Evolutionary conservation across 805 yeast species (phyloP).

Genomic region (Myxozyma lipomycoides): DNA sequence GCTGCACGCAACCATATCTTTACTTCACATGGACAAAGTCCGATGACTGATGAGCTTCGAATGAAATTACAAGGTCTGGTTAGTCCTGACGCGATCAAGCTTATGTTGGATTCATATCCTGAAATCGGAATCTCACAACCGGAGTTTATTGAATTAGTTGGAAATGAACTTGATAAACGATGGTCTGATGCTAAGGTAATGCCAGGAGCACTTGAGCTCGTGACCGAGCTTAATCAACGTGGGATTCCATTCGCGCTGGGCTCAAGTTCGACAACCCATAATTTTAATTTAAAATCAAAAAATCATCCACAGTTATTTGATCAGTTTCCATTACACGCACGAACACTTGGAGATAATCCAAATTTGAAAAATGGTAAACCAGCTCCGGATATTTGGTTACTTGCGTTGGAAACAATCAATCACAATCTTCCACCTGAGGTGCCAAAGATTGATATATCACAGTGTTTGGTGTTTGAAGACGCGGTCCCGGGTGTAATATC

Average conservation of each 20-base stretch:
- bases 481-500: conserved; percentile 86
- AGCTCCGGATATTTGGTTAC: conserved; percentile 82
- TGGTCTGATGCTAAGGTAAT: conserved; percentile 66
- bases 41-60: not conserved
- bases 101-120: not conserved
- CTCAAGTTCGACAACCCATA: conserved; percentile 67
- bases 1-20: not conserved
- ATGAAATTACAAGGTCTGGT: not conserved
- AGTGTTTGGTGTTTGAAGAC: conserved; percentile 75
- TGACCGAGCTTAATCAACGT: conserved; percentile 48
- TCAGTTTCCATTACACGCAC: conserved; percentile 54
- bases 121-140: not conserved
- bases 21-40: not conserved
- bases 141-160: not conserved
- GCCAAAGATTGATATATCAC: not conserved
- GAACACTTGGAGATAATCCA: conserved; percentile 84
- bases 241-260: conserved; percentile 82
- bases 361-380: conserved; percentile 92
- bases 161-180: conserved; percentile 26
- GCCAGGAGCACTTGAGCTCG: conserved; percentile 78
- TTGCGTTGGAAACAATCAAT: conserved; percentile 70
- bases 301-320: conserved; percentile 57
- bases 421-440: conserved; percentile 43
- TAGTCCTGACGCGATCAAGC: not conserved
- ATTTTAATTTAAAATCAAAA: conserved; percentile 62